These are phyloP conservation scores for Erodium moschatum DNA, from an alignment of 441 rosid species.

Conservation along the genomic window DNA sequence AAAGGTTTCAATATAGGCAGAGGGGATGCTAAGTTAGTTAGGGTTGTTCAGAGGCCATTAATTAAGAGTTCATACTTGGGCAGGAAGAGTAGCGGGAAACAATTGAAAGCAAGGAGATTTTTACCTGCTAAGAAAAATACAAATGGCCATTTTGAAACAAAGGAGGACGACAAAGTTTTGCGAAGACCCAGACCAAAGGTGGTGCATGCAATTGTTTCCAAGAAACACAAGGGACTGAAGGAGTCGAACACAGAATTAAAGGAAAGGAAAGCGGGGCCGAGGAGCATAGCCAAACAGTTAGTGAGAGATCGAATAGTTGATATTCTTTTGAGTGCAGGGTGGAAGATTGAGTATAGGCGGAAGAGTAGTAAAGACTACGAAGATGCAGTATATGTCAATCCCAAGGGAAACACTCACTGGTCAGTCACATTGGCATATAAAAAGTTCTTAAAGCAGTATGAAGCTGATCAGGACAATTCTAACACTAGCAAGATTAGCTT, in stretches of 20 bases:
- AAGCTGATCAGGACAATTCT: constrained; percentile 33
- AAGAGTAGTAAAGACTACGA: constrained; percentile 44
- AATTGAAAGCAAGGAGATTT: constrained; percentile 14
- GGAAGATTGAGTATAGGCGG: constrained; percentile 78
- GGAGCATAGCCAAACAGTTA: constrained; percentile 35
- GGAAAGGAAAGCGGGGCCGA: too few relatives aligned
- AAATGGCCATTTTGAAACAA: not conserved
- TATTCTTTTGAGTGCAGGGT: constrained; percentile 70
- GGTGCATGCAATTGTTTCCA: too few relatives aligned
- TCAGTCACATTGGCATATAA: constrained; percentile 84
- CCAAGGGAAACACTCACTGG: constrained; percentile 90
- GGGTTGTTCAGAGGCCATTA: constrained; percentile 10
- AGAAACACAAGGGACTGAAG: too few relatives aligned
- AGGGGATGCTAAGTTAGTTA: constrained; percentile 10
- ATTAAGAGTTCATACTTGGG: constrained; percentile 19
- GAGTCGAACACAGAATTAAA: too few relatives aligned
- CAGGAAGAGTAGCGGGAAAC: constrained; percentile 16
- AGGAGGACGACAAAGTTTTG: constrained; percentile 13
- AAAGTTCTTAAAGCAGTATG: constrained; percentile 44
- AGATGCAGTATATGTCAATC: constrained; percentile 91
- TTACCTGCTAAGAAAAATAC: constrained; percentile 10
- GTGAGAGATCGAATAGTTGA: constrained; percentile 64
- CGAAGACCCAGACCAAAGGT: constrained; percentile 6
- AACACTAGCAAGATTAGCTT: constrained; percentile 35
- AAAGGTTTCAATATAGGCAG: constrained; percentile 15